Conservation (phyloP, 495 filamentous ascomycete genomes). For the Aspergillus olivimuriae region DNA sequence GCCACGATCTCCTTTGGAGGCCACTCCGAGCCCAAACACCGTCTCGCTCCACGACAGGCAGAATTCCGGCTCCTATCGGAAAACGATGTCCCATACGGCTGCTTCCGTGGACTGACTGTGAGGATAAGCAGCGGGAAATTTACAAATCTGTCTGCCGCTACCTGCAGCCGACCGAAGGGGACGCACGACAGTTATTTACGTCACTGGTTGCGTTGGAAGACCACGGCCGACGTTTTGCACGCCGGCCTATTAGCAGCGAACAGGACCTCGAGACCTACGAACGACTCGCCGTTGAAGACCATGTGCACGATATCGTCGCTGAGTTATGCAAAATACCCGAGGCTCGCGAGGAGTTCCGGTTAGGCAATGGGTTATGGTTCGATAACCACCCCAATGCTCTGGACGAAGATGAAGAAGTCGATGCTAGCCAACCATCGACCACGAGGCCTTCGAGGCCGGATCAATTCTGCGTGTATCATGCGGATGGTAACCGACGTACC, state of each 20-base stretch:
- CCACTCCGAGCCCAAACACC: slow-evolving; percentile 13
- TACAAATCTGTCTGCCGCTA: slow-evolving; percentile 19
- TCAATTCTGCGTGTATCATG: slow-evolving; percentile 18
- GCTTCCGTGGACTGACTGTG: slow-evolving; percentile 22
- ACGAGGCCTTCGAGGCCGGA: slow-evolving; percentile 12
- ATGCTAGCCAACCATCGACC: too few relatives aligned
- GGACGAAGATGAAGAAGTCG: not conserved
- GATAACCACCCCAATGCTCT: slow-evolving; percentile 19
- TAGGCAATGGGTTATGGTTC: slow-evolving; percentile 23
- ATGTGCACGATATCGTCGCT: slow-evolving; percentile 15
- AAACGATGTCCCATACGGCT: slow-evolving; percentile 26
- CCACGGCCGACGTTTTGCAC: slow-evolving; percentile 7
- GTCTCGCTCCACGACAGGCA: slow-evolving; percentile 28
- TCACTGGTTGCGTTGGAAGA: slow-evolving; percentile 18
- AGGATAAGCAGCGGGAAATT: slow-evolving; percentile 20
- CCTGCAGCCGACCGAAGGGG: slow-evolving; percentile 15
- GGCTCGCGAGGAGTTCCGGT: slow-evolving; percentile 17
- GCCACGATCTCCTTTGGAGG: slow-evolving; percentile 27
- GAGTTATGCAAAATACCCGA: slow-evolving; percentile 23
- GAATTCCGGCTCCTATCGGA: slow-evolving; percentile 22
- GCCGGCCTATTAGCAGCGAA: slow-evolving; percentile 22
- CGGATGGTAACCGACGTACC: slow-evolving; percentile 14
- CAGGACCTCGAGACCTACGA: slow-evolving; percentile 29
- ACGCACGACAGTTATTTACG: slow-evolving; percentile 15
- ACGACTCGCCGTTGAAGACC: slow-evolving; percentile 18